Conservation (phyloP, 2,329 filamentous ascomycete genomes). For the Nothopassalora personata region DNA sequence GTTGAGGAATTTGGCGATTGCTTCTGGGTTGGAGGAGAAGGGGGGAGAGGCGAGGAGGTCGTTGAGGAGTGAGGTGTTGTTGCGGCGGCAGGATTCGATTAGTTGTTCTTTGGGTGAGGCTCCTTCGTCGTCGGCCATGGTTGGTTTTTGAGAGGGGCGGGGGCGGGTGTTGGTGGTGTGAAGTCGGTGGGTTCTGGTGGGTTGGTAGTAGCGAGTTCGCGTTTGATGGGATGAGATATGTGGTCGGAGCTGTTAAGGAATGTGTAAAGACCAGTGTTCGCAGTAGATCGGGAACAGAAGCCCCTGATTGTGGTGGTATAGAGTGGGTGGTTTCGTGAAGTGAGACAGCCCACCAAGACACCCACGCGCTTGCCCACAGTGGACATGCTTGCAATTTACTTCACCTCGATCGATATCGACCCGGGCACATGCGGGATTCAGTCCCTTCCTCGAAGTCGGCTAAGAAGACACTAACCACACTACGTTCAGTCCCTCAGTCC, state of each 20-base stretch:
- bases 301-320: neutral
- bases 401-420: neutral
- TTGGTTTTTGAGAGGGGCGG: conserved; percentile 1
- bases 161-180: neutral
- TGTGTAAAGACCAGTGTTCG: neutral
- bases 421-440: too few species aligned
- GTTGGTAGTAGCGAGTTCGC: neutral
- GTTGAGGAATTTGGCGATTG: conserved; percentile 77
- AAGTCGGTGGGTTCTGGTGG: neutral
- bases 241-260: neutral
- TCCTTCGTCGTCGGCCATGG: conserved; percentile 53
- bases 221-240: neutral
- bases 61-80: conserved; percentile 80
- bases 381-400: neutral
- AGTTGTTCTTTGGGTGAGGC: conserved; percentile 79
- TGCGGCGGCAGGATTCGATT: conserved; percentile 86
- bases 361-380: neutral
- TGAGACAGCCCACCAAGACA: neutral
- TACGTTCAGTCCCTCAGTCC: too few species aligned
- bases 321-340: neutral
- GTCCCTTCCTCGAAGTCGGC: too few species aligned
- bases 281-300: neutral
- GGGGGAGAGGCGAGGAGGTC: conserved; percentile 58
- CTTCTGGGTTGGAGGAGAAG: conserved; percentile 48
- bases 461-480: too few species aligned